Percentiles rank a stretch among this genome's conserved stretches.
Evolutionary conservation across 2,329 filamentous ascomycete species (phyloP).

Genomic region (Neocatenulostroma microsporum): DNA sequence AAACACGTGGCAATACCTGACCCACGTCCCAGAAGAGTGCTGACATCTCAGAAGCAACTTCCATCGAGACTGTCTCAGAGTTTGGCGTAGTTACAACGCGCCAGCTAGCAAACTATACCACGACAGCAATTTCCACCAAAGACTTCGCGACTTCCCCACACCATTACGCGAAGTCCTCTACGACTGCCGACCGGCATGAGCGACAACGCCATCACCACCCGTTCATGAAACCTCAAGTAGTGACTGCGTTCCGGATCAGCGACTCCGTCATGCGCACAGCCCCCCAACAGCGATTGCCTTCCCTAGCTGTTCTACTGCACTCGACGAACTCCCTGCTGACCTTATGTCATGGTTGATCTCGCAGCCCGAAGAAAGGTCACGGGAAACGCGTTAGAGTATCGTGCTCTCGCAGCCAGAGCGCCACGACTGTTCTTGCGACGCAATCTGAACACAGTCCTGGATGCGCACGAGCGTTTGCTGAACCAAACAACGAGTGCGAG

Average conservation of each 20-base stretch:
- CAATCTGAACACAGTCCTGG: conserved; percentile 25
- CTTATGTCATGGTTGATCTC: conserved; percentile 16
- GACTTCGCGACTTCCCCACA: neutral
- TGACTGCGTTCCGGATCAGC: no score
- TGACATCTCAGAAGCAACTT: no score
- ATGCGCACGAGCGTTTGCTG: conserved; percentile 18
- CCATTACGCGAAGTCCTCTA: neutral
- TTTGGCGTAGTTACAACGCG: no score
- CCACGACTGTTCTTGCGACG: conserved; percentile 22
- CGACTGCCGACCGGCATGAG: neutral
- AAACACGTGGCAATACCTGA: no score
- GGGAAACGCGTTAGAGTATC: conserved; percentile 13
- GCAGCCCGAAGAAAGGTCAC: conserved; percentile 9
- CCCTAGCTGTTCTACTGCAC: no score
- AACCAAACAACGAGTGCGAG: conserved; percentile 1
- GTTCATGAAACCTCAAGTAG: no score
- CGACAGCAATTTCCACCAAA: neutral
- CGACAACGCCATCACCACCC: neutral
- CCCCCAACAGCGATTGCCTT: no score
- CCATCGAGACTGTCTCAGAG: no score
- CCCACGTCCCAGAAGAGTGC: no score
- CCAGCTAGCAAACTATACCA: no score
- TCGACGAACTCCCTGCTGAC: no score
- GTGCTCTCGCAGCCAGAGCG: conserved; percentile 8
- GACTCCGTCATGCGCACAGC: neutral